Base-by-base conservation (phyloP, 169 alveolate species). In the Haemoproteus tartakovskyi region DNA sequence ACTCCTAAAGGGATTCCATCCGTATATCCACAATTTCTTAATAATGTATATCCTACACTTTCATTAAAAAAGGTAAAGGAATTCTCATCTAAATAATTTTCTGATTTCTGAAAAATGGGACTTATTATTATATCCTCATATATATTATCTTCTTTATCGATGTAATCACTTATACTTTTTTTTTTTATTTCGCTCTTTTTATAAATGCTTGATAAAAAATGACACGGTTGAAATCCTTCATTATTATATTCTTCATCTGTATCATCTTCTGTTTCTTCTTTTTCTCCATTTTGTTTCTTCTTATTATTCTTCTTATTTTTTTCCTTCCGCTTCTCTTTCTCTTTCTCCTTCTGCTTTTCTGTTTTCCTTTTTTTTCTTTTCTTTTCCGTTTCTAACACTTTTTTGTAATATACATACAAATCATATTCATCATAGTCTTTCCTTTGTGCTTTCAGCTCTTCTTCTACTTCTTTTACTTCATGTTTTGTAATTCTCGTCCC, bases 1-100 rank as follows among this genome's bases (percentile, higher is more conserved):
- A 74, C 52, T 0, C 84, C 84, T 12, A 74, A 57, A 21, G 84
- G 84, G 30, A 74, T 57, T 6, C 84, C 84, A 45, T 74, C 84
- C 27, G 59, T 74, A 36, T 74, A 74, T 14, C 59, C 47, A 19
- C 59, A 29, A 36, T 74, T 74, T 5, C 84, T 54, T 3, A 74
- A 30, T 38, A 74, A 51, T 3, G 74, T 19, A 40, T 74, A 74
- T 2, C 78, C 54, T 2, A 74, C 29, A 38, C 78, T 74, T 11
- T 74, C 84, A 37, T 74, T 74, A 27, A 74, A 74, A 57, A 74
- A 51, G 24, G 59, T 74, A 56, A 74, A 74, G 9, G n/a, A 33
- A 37, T 48, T 57, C 16, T 74, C 52, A 43, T 74, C 84, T 30
- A 78, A 18, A 26, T 43, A 57, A 57, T 59, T 37, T 11, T 24